Percentiles rank a stretch among this genome's conserved stretches.
Evolutionary conservation across 2,329 filamentous ascomycete genomes (phyloP).

Genomic region (Fusarium marasasianum): DNA sequence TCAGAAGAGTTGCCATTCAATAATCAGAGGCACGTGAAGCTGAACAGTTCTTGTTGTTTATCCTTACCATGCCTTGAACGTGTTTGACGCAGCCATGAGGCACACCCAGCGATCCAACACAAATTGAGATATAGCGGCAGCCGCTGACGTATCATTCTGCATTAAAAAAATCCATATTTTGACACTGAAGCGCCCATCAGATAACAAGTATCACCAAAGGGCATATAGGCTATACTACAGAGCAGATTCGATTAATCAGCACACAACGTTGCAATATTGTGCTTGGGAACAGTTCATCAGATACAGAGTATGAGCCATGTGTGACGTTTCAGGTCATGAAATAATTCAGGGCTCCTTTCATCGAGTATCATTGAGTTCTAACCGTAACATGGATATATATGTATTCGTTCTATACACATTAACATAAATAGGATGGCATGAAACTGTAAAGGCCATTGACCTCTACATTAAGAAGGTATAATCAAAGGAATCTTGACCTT

Average conservation of each 20-base stretch:
- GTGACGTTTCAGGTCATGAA: background rate
- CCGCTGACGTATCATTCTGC: slow-evolving; percentile 28
- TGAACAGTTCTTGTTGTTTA: background rate
- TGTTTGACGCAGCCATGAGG: background rate
- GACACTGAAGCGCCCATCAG: background rate
- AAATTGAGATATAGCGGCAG: slow-evolving; percentile 6
- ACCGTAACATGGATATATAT: background rate
- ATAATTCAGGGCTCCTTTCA: background rate
- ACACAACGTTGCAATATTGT: background rate
- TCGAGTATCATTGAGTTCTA: slow-evolving; percentile 1
- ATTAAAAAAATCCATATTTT: slow-evolving; percentile 1
- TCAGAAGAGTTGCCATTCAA: background rate
- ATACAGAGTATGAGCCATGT: background rate
- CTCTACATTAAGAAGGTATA: slow-evolving; percentile 12
- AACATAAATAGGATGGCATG: slow-evolving; percentile 15
- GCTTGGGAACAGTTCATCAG: background rate
- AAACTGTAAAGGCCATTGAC: slow-evolving; percentile 6
- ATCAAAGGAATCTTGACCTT: slow-evolving; percentile 2
- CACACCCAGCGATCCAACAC: slow-evolving; percentile 12
- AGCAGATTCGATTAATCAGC: background rate
- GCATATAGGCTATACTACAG: background rate
- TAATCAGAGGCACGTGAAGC: background rate
- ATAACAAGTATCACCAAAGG: background rate
- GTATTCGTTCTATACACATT: slow-evolving; percentile 17
- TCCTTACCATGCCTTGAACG: background rate